Base-by-base conservation (phyloP, 1,139 yeast species). In the Yamadazyma diospyri region DNA sequence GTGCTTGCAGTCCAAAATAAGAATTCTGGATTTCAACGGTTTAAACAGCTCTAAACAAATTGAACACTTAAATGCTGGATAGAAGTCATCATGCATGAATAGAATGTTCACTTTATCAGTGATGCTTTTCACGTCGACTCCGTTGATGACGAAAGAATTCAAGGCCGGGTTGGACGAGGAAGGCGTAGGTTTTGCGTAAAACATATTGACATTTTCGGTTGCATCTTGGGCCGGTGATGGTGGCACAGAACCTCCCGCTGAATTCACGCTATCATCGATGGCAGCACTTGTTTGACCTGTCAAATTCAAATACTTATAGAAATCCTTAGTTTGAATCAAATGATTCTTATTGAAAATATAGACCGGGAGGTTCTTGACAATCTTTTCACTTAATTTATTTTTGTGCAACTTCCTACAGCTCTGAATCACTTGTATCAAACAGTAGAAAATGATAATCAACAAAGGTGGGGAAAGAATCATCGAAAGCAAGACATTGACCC, bases 381-480 rank as follows among this genome's bases (percentile, higher is more conserved):
- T 48, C 27, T 51, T 56, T 30, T 59, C 54, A 45, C 66, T 66
- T 14, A 50, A 44, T 30, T 45, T 42, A 42, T 56, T 64, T 22
- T 52, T 49, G 29, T 57, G 62, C 9, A 57, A 47, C 29, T 47
- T 51, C 32, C 61, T 46, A 27, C 53, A 48, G 31, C 48, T 45
- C 40, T 64, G 72, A 15, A 63, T 53, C 18, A 55, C 43, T 24
- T 63, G 51, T 14, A 69, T 55, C 11, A 55, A 32, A 12, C 59
- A 44, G 41, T 67, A 68, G 39, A 64, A 59, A 11, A 62, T 29
- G 10, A 68, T 45, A 17, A 69, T 64, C 33, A 69, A 43, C 15
- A 69, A 45, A 0, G 74, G 74, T 1, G 75, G 75, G 11, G 72
- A 65, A 11, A 68, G 47, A 10, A 67, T 54, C 66, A 68, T 62